Evolutionary conservation across 1,139 yeast species (phyloP), one percentile per base, ranked within the genome.

Genomic region (Scheffersomyces parashehatae): DNA sequence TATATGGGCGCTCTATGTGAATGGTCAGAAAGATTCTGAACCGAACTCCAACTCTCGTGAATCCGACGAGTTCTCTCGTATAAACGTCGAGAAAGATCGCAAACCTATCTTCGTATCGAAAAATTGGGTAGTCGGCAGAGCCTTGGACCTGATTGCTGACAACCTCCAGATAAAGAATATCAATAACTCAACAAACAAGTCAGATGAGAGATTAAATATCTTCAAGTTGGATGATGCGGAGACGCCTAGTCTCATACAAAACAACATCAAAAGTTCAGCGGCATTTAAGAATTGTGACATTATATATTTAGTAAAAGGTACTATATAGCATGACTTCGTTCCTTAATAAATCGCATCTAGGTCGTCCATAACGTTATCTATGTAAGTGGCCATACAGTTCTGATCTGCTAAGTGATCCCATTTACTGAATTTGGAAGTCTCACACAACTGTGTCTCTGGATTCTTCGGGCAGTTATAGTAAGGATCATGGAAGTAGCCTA

Each of bases 401-500:
- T 88, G 91, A 40, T 77, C 76, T 13, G 68, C 59, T 45, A 85
- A 56, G 42, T 73, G 69, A 1, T 59, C 64, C 63, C 73, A 73
- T 5, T 64, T 65, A 43, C 62, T 64, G 3, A 82, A 81, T 40
- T 60, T 56, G 0, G 80, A 87, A 1, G 71, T 62, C 33, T 51
- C 54, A 51, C 88, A 63, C n/a, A 62, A 54, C 1, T 30, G 15
- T 14, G 73, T 68, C 32, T 55, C 51, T 3, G 59, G 61, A 34
- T 60, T 58, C 38, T 70, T 70, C 7, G 95, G 96, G 58, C 96
- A 87, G 59, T 88, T 83, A 37, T 70, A 67, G 59, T 86, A 89
- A 0, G 97, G 97, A 46, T 69, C 74, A 59, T 85, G 93, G 50
- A 65, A 73, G 59, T 88, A 88, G 0, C 96, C 96, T 43, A 88